These are phyloP conservation scores for Tulasnella sp. DNA, from an alignment of 768 basidiomycete genomes.

Conservation along the genomic window DNA sequence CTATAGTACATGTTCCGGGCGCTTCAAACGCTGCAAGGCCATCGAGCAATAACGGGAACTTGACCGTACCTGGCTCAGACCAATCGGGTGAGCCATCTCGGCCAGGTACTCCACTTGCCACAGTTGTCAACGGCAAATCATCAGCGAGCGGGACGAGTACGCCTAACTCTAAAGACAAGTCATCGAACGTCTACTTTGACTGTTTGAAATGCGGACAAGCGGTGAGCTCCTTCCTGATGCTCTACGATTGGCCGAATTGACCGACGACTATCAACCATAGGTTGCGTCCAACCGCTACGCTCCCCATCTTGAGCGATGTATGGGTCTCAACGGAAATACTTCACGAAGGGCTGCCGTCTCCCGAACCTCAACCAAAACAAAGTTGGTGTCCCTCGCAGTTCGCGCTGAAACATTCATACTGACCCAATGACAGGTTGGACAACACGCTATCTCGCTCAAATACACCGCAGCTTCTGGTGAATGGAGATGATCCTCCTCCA, in stretches of 20 bases:
- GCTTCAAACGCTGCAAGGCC: neutral
- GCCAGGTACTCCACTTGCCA: neutral
- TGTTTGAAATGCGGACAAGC: slow-evolving; percentile 1
- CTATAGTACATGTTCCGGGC: neutral
- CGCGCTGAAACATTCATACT: neutral
- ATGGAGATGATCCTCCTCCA: neutral
- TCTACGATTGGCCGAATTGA: neutral
- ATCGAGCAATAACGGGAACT: neutral
- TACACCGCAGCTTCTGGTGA: slow-evolving; percentile 3
- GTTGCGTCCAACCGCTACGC: slow-evolving; percentile 13
- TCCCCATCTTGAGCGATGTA: slow-evolving; percentile 2
- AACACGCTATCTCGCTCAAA: slow-evolving; percentile 3
- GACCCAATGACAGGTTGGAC: neutral
- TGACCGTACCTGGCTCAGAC: neutral
- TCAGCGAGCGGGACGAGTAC: neutral
- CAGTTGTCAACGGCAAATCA: neutral
- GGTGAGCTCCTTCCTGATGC: neutral
- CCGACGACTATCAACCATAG: neutral
- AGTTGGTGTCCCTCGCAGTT: neutral
- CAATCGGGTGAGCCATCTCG: neutral
- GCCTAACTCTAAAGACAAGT: slow-evolving; percentile 5
- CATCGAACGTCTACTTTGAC: slow-evolving; percentile 7
- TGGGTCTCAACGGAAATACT: slow-evolving; percentile 3
- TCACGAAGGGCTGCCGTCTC: neutral
- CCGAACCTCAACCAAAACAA: neutral